Evolutionary conservation across 2,329 filamentous ascomycete genomes (phyloP), one percentile per base, ranked within the genome.

Genomic region (Sclerotinia trifoliorum): DNA sequence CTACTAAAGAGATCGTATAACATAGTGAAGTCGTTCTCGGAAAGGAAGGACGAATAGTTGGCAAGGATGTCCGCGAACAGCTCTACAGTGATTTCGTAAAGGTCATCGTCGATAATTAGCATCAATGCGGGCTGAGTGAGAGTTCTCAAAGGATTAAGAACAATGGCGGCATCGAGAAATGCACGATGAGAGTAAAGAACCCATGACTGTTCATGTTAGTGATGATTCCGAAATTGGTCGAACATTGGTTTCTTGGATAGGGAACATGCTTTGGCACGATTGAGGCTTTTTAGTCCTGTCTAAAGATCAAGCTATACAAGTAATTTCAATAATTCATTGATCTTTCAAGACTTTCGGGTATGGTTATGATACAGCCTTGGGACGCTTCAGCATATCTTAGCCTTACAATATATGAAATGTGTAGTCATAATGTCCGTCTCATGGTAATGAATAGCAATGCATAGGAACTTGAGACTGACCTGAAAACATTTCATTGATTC

Each of bases 141-240:
- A 2, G 83, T 81, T 44, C 85, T 85, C 19, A 94, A 81, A 24
- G 86, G 82, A 24, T 83, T 80, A 2, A 90, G 80, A 44, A 90
- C 81, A 21, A 85, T 81, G 21, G 83, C 83, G 46, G 85, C 84
- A 57, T 84, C 83, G 3, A 84, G 80, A 62, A 88, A 87, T 39
- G 85, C 83, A 46, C 86, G 84, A 74, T 93, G 90, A 6, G 88
- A 88, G 75, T 93, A 93, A 73, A 87, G 83, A 44, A 93, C 84
- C 90, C 91, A 94, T 5, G 89, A 85, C 88, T 91, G 21, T 66
- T 17, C 48, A 69, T 49, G 51, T 72, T 65, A 74, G 71, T 54
- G 13, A 46, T 13, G 15, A 17, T 19, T 52, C 56, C 6, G 10
- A 44, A 44, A 42, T 24, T 0, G 17, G 39, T n/a, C 15, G 15